Evolutionary conservation across 768 basidiomycete species (phyloP).

Genomic region (Crepidotus variabilis): DNA sequence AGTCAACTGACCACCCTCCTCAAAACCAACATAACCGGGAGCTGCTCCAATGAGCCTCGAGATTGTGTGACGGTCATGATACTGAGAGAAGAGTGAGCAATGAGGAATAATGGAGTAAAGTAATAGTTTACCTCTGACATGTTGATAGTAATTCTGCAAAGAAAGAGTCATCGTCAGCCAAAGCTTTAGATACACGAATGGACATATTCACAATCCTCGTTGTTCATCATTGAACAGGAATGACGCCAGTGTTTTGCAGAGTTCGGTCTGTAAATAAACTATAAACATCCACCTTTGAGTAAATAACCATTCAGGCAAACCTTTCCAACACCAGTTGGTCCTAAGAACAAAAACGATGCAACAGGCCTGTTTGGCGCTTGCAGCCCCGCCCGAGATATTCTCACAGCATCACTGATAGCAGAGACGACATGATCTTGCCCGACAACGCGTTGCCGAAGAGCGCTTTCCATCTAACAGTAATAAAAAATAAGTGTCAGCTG

Average conservation of each 20-base stretch:
- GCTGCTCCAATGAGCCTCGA: slow-evolving; percentile 89
- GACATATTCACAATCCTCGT: slow-evolving; percentile 63
- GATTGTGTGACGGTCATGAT: slow-evolving; percentile 88
- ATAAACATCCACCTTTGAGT: slow-evolving; percentile 3
- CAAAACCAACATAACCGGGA: slow-evolving; percentile 91
- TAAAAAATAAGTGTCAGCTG: background rate
- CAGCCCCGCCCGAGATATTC: slow-evolving; percentile 88
- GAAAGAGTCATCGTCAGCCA: background rate
- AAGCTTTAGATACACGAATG: background rate
- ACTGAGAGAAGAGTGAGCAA: slow-evolving; percentile 35
- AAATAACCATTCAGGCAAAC: slow-evolving; percentile 26
- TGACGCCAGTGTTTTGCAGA: slow-evolving; percentile 82
- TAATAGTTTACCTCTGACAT: slow-evolving; percentile 68
- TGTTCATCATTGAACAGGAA: slow-evolving; percentile 92
- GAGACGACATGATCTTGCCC: slow-evolving; percentile 89
- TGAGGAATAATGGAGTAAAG: background rate
- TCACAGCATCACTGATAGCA: slow-evolving; percentile 85
- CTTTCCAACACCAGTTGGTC: slow-evolving; percentile 87
- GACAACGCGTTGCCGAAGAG: slow-evolving; percentile 69
- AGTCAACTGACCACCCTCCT: slow-evolving; percentile 84
- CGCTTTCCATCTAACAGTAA: slow-evolving; percentile 75
- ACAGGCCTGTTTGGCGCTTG: slow-evolving; percentile 87
- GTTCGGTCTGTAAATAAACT: slow-evolving; percentile 58
- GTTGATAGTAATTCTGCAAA: slow-evolving; percentile 77
- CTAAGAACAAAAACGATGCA: slow-evolving; percentile 89